Evolutionary conservation across 371 early-diverging fungal species (phyloP), one percentile per base, ranked within the genome.

Genomic region (Lichtheimia ornata): DNA sequence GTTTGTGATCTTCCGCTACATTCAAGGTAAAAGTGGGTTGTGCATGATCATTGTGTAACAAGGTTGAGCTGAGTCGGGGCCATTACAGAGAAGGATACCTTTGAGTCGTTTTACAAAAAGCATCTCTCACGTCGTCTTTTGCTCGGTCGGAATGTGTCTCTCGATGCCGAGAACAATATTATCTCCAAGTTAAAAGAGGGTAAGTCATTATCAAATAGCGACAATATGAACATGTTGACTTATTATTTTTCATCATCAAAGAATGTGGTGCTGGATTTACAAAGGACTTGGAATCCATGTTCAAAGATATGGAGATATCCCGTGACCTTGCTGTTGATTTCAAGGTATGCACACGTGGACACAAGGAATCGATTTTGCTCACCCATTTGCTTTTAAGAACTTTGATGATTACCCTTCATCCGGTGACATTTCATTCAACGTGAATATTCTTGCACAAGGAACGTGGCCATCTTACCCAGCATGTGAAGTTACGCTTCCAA

Each of bases 61-160:
- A 35, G 35, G 1, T 6, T 35, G 35, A 28, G 7, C 35, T 35
- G 35, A 35, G 35, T 35, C 35, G 2, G 35, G 35, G 9, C 11
- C 28, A 28, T 35, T 35, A 11, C 1, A 78, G 84, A 90, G 57
- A 97, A 97, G 70, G 97, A 97, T 72, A 83, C 94, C 14, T 99
- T 99, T 72, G 97, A 97, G 69, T 93, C 91, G 2, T 97, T 94
- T 64, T 97, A 97, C 73, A 96, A 95, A 61, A 85, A 90, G 11
- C 91, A 91, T 60, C 73, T 99, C 54, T 93, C 97, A 22, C 93
- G 91, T 63, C 84, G 99, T 11, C 78, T 99, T 41, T 67, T 97
- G 12, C 73, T 91, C 42, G 84, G 85, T 50, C 88, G 85, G 58
- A 89, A 88, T 69, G 83, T 89, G 0, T 90, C 91, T 7, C 82